Evolutionary conservation across 139 green algal species (phyloP).

Genomic region (Desmodesmus armatus): DNA sequence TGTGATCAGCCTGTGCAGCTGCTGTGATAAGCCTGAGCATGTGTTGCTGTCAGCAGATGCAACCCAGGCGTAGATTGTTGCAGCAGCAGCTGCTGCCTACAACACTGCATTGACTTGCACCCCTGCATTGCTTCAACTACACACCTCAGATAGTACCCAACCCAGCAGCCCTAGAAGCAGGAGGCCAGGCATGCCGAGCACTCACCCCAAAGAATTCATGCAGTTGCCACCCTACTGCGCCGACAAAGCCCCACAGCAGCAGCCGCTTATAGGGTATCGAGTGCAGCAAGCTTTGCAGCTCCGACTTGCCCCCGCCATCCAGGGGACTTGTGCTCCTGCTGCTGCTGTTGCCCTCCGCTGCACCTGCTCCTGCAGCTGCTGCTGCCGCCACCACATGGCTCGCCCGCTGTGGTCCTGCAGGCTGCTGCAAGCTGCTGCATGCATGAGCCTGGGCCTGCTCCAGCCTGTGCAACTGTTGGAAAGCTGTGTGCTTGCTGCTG

Average conservation of each 20-base stretch:
- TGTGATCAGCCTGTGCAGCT: too few relatives aligned
- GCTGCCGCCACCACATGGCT: too few relatives aligned
- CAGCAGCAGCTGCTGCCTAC: not conserved
- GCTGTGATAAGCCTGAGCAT: not conserved
- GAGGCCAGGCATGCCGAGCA: too few relatives aligned
- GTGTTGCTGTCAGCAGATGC: not conserved
- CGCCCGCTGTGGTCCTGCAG: not conserved
- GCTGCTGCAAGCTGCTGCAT: not conserved
- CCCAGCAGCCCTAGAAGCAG: too few relatives aligned
- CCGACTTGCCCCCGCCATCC: slow-evolving; percentile 18
- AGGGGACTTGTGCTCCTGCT: not conserved
- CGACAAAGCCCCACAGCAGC: slow-evolving; percentile 73
- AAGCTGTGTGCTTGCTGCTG: too few relatives aligned
- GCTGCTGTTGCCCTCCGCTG: not conserved
- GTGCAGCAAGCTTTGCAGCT: slow-evolving; percentile 68
- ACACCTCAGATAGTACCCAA: too few relatives aligned
- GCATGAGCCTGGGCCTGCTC: too few relatives aligned
- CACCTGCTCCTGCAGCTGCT: slow-evolving; percentile 8
- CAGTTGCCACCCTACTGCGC: slow-evolving; percentile 71
- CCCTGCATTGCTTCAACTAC: not conserved
- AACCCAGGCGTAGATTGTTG: not conserved
- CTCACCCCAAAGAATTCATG: slow-evolving; percentile 90
- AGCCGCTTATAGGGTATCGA: slow-evolving; percentile 79
- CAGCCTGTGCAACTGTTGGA: too few relatives aligned
- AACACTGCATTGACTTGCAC: not conserved